Conservation (phyloP, 257 asterid species). For the Scutellaria barbata region DNA sequence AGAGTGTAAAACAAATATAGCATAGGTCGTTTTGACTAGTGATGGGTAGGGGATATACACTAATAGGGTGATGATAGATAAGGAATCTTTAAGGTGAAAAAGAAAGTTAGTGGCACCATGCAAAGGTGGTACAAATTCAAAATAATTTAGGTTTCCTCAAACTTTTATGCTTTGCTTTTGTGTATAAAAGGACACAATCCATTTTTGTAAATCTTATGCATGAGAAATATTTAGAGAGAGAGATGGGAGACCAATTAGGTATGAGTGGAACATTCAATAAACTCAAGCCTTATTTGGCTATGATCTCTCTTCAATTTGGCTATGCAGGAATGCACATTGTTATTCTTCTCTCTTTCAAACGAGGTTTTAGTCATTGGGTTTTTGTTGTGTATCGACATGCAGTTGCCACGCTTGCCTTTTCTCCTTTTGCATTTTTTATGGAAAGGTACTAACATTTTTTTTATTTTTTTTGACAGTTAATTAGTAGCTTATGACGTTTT, state of each 20-base stretch:
- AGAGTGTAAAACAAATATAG: too few relatives aligned
- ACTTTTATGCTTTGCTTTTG: conserved; percentile 25
- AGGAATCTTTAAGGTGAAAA: conserved; percentile 49
- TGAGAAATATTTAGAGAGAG: conserved; percentile 6
- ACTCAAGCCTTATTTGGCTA: conserved; percentile 66
- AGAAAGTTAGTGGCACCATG: conserved; percentile 53
- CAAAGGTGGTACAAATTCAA: conserved; percentile 41
- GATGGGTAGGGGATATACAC: conserved; percentile 18
- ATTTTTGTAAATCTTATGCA: conserved; percentile 31
- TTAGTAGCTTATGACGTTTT: not conserved
- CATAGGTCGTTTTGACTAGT: not conserved
- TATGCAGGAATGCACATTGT: conserved; percentile 75
- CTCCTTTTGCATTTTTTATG: conserved; percentile 64
- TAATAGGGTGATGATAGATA: conserved; percentile 43
- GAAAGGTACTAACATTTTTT: conserved; percentile 48
- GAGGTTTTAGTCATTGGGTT: conserved; percentile 79
- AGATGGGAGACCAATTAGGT: not conserved
- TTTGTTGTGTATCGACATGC: conserved; percentile 81
- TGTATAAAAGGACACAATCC: conserved; percentile 42
- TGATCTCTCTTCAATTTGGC: conserved; percentile 75
- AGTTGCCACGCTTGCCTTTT: conserved; percentile 58
- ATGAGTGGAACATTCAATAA: conserved; percentile 31
- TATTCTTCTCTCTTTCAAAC: conserved; percentile 57
- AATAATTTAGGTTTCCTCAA: conserved; percentile 35
- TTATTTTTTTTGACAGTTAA: not conserved